Base-by-base conservation (phyloP, 805 yeast genomes). In the Myxozyma mucilagina region DNA sequence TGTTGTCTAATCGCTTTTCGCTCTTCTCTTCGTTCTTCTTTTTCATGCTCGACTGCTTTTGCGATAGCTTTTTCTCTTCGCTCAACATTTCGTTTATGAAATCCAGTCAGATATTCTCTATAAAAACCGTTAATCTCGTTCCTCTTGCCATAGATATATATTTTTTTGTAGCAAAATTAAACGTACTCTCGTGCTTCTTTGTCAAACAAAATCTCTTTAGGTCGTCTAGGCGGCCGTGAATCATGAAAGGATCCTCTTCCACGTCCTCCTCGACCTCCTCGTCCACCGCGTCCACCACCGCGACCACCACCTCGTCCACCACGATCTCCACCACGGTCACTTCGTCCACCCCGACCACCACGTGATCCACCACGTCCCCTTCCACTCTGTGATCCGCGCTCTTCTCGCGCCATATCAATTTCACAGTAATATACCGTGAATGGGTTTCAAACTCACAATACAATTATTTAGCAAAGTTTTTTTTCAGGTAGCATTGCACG, bases 41-140 rank as follows among this genome's bases (percentile, higher is more conserved):
- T 80, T 4, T 87, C 94, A 71, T 87, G 89, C 71, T 92, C 97
- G 68, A 87, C 85, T 53, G 82, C 83, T 69, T 79, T 85, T 61
- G 83, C 89, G 67, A 84, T 85, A 0, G 97, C 98, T 66, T 87
- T 85, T 76, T 90, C 92, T 75, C 89, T 88, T 73, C 98, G 82
- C 70, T 89, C 89, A 16, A 93, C 73, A 73, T 93, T 93, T 71
- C 99, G 83, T 76, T 93, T 93, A 74, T 94, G 98, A 74, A 93
- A 93, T 44, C 99, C 99, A 2, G 97, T 93, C 67, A 93, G 77
- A 73, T 85, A 93, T 63, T 93, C 96, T 35, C 78, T 74, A 29
- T 16, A 10, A 9, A 9, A 31, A 20, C 45, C 71, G 78, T 64
- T 66, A 76, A 73, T 80, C 76, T 72, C 97, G 78, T 65, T 84